phyloP scores from a whole-genome alignment of 129 eudicot species.

The Oenanthe sinensis region DNA sequence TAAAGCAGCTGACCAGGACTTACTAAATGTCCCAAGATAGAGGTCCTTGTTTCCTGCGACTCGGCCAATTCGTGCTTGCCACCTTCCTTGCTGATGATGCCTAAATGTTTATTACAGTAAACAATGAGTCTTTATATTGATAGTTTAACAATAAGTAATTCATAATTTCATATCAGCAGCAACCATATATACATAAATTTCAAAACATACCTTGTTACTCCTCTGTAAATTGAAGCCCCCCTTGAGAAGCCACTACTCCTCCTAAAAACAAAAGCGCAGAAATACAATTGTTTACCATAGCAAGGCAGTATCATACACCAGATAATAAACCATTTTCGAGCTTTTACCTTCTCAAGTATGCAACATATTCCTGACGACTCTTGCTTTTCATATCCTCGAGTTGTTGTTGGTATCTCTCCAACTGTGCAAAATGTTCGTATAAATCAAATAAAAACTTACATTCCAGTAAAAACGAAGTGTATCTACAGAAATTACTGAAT shows the following conservation, averaged over 20 bases:
- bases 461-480: neutral
- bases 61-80: conserved; percentile 92
- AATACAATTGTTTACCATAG: neutral
- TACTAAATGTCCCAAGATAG: conserved; percentile 86
- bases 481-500: no score
- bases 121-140: neutral
- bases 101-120: conserved; percentile 13
- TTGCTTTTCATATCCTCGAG: conserved; percentile 67
- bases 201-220: conserved; percentile 62
- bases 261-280: conserved; percentile 23
- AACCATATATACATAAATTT: neutral
- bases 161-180: no score
- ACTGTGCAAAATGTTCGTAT: conserved; percentile 22
- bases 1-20: conserved; percentile 12
- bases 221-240: conserved; percentile 86
- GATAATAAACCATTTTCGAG: neutral
- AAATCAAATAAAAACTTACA: neutral
- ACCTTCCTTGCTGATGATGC: conserved; percentile 94
- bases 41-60: conserved; percentile 91
- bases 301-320: neutral
- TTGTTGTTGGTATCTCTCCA: conserved; percentile 55
- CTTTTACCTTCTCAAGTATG: conserved; percentile 67
- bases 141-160: neutral
- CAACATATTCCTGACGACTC: conserved; percentile 85
- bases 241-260: conserved; percentile 90